Evolutionary conservation across 768 basidiomycete species (phyloP), one percentile per base, ranked within the genome.

Genomic region (Russula lepida): DNA sequence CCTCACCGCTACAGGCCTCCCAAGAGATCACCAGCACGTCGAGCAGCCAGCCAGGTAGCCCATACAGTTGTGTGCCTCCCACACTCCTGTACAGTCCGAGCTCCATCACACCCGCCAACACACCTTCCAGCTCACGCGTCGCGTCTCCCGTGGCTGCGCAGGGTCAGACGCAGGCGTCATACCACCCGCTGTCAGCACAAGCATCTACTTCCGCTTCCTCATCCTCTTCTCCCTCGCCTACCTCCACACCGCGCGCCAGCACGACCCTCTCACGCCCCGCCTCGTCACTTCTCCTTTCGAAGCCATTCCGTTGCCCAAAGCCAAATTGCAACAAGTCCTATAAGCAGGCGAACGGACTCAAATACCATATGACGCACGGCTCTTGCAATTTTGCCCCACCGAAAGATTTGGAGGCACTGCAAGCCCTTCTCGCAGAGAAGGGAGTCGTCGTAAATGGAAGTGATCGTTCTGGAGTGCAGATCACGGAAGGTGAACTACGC

Each of bases 281-380:
- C 15, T 76, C 84, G 0, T 82, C 85, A 4, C 73, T 88, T n/a
- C 73, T 89, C 41, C 75, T 88, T 52, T 84, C 83, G 60, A 94
- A 94, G 73, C 91, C 92, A 4, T 95, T 93, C 82, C 81, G 84
- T 50, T 98, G 94, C 77, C 94, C 94, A 11, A 95, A 95, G 72
- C 85, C 90, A 0, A 92, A 93, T 65, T 98, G 94, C 78, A 92
- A 90, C 77, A 98, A 98, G 79, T 83, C 83, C 54, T 97, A 95
- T 78, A 95, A 95, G 78, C 93, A 95, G 74, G 91, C 91, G 46
- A 97, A 97, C 69, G 85, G 94, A 12, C 78, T 98, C 68, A 95
- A 97, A 77, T 94, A 95, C 74, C 92, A 95, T 73, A 86, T 92
- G 79, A 89, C 88, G 9, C 92, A 92, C 70, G 92, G 94, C 9